Base-by-base conservation (phyloP, 108 stramenopile genomes). In the Skeletonema marinoi region DNA sequence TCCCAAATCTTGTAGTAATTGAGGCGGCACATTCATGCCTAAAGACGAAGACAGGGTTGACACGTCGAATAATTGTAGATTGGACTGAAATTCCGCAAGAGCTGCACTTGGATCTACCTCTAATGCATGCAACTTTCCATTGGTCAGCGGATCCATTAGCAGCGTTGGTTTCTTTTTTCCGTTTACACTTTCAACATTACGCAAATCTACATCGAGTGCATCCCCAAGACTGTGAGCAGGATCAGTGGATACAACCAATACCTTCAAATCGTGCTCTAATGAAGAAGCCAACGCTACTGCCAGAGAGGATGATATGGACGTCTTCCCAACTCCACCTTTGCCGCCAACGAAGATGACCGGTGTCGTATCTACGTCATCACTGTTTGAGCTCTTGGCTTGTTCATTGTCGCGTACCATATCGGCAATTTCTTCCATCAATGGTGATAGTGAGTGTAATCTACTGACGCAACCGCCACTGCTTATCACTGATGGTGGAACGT, bases 151-250 rank as follows among this genome's bases (percentile, higher is more conserved):
- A 82, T 95, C 94, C 2, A 83, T 82, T 69, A 94, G 77, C 35
- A 76, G 44, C 11, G 85, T 42, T 5, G 91, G 91, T 64, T 77
- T 80, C n/a, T 88, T 87, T 12, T 33, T 56, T 6, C 63, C 31
- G 11, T 46, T 16, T 21, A 41, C 31, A 13, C 32, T 32, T 48
- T 33, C 19, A 6, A 21, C 36, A 6, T 32, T 75, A 69, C 87
- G 74, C 32, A 92, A 77, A 78, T 93, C 86, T 32, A 85, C 87
- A 78, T 93, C 93, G 51, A 96, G 69, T 10, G 98, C 98, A 87
- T 98, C 98, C 3, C 95, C 96, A 58, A 98, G 72, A 10, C 92
- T 93, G 85, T 98, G 98, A 7, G 98, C 98, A n/a, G 98, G 98
- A 71, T 98, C 98, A 3, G 98, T 98, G 3, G 95, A 96, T n/a